Evolutionary conservation across 805 yeast species (phyloP).

Genomic region (Metschnikowia proteae): DNA sequence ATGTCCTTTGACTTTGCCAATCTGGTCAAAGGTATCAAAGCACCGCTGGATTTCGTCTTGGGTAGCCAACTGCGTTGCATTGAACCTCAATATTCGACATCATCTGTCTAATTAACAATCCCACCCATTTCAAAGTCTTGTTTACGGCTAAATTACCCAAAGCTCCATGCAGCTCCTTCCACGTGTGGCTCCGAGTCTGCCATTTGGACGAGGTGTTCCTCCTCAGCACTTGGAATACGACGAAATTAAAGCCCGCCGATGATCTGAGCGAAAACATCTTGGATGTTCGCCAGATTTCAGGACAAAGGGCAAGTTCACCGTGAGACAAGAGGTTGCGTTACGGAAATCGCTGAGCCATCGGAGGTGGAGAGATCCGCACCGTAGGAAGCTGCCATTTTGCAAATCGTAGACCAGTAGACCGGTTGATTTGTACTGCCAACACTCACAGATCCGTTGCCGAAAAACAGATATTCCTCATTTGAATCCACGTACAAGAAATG

Average conservation of each 20-base stretch:
- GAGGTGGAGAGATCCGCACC: slow-evolving; percentile 39
- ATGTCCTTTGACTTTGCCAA: slow-evolving; percentile 91
- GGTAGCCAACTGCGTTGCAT: slow-evolving; percentile 98
- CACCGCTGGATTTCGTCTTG: slow-evolving; percentile 96
- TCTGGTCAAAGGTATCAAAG: slow-evolving; percentile 88
- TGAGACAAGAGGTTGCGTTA: too few relatives aligned
- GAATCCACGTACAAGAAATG: slow-evolving; percentile 34
- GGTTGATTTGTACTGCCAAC: slow-evolving; percentile 21
- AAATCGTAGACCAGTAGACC: slow-evolving; percentile 57
- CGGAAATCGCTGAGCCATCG: slow-evolving; percentile 38
- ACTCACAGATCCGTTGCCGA: slow-evolving; percentile 41
- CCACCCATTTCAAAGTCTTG: slow-evolving; percentile 97
- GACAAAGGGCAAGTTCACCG: too few relatives aligned
- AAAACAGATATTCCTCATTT: slow-evolving; percentile 32
- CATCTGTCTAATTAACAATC: slow-evolving; percentile 93
- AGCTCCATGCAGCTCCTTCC: slow-evolving; percentile 96
- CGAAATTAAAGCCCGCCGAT: too few relatives aligned
- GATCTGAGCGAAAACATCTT: too few relatives aligned
- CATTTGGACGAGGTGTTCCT: too few relatives aligned
- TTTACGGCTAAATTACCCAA: slow-evolving; percentile 97
- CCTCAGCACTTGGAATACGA: too few relatives aligned
- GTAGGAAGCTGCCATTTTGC: slow-evolving; percentile 36
- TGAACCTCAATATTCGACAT: slow-evolving; percentile 96
- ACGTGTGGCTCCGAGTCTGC: too few relatives aligned
- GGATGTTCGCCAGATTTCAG: too few relatives aligned